Evolutionary conservation across 2,329 filamentous ascomycete species (phyloP).

Genomic region (Teratosphaeria epicoccoides): DNA sequence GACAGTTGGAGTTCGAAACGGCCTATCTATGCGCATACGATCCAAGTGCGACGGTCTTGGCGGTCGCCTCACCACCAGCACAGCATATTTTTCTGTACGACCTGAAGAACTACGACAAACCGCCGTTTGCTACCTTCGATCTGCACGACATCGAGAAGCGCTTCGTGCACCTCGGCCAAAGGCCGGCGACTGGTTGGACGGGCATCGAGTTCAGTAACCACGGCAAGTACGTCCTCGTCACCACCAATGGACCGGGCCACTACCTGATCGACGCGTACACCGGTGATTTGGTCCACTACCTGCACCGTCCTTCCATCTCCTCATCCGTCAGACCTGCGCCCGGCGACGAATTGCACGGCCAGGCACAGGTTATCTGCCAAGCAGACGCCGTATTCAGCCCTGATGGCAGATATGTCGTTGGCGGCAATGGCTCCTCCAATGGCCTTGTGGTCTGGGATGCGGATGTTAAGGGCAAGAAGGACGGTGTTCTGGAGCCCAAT

Average conservation of each 20-base stretch:
- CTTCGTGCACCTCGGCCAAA: conserved; percentile 41
- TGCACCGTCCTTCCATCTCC: conserved; percentile 19
- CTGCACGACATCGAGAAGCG: conserved; percentile 54
- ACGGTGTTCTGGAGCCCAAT: conserved; percentile 51
- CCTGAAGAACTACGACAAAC: conserved; percentile 83
- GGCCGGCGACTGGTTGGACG: conserved; percentile 57
- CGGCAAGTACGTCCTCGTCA: conserved; percentile 73
- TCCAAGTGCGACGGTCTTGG: conserved; percentile 83
- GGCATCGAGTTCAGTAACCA: conserved; percentile 94
- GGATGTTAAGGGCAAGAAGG: conserved; percentile 41
- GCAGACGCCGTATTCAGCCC: conserved; percentile 82
- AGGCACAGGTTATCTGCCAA: conserved; percentile 29
- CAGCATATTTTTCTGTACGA: conserved; percentile 84
- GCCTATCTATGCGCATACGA: conserved; percentile 84
- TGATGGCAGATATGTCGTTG: conserved; percentile 79
- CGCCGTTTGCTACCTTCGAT: conserved; percentile 80
- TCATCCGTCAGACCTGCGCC: conserved; percentile 25
- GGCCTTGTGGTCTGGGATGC: conserved; percentile 84
- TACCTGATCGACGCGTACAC: conserved; percentile 91
- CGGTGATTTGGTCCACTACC: conserved; percentile 47
- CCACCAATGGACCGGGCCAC: conserved; percentile 74
- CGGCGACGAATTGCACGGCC: conserved; percentile 33
- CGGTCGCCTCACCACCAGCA: conserved; percentile 70
- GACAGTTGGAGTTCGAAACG: conserved; percentile 66
- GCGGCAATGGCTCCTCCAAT: conserved; percentile 54